These are phyloP conservation scores for Neoboletus subvelutipes DNA, from an alignment of 768 basidiomycete species.

Conservation along the genomic window DNA sequence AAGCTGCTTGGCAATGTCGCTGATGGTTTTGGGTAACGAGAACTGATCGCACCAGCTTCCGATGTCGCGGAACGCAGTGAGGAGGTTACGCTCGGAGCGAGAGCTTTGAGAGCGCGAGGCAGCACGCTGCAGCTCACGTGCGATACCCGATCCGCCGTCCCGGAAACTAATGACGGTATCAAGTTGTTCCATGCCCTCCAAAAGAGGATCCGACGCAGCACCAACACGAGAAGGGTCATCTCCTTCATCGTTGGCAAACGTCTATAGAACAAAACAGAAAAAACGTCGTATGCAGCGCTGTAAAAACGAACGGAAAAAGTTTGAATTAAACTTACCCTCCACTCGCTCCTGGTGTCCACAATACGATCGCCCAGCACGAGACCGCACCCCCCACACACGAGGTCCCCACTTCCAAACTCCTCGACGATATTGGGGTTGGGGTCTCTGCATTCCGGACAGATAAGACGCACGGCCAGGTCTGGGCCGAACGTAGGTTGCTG, in stretches of 20 bases:
- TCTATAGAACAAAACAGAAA: conserved; percentile 53
- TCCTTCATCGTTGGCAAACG: conserved; percentile 99
- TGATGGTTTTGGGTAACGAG: conserved; percentile 89
- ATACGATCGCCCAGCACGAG: conserved; percentile 94
- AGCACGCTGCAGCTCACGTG: conserved; percentile 90
- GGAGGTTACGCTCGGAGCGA: conserved; percentile 81
- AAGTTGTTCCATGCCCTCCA: conserved; percentile 94
- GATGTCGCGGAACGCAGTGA: conserved; percentile 89
- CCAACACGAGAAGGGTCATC: conserved; percentile 99
- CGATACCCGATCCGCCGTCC: conserved; percentile 91
- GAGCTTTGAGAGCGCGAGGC: conserved; percentile 77
- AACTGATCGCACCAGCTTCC: conserved; percentile 94
- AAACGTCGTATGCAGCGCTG: conserved; percentile 24
- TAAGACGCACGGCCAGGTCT: conserved; percentile 83
- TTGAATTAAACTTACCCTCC: conserved; percentile 65
- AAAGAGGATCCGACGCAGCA: conserved; percentile 87
- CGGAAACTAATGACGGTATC: conserved; percentile 94
- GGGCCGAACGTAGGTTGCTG: conserved; percentile 68
- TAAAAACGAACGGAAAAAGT: conserved; percentile 14
- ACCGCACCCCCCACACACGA: conserved; percentile 92
- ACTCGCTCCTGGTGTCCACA: conserved; percentile 98
- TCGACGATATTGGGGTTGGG: conserved; percentile 94
- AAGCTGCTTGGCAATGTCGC: conserved; percentile 94
- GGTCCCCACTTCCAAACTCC: conserved; percentile 96
- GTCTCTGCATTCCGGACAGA: conserved; percentile 94